A percentile compares a stretch with the other conserved stretches of the same genome.
These are phyloP conservation scores for Aureobasidium namibiae DNA, from an alignment of 2,329 filamentous ascomycete species.

Conservation along the genomic window DNA sequence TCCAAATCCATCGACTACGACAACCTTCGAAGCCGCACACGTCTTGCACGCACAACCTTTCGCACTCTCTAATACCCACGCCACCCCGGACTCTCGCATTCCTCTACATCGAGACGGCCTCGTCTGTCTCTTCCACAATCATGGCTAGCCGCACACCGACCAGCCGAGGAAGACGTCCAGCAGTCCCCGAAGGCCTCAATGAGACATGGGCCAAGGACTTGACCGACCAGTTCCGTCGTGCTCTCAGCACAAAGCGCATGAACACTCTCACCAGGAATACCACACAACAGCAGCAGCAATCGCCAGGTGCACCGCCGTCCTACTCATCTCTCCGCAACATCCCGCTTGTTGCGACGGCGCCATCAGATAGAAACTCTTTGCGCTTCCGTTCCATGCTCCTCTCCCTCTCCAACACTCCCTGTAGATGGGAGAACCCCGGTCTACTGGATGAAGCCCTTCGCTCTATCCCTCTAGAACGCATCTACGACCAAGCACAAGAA, in stretches of 20 bases:
- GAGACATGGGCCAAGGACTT: slow-evolving; percentile 73
- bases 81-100: background rate
- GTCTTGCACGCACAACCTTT: background rate
- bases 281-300: slow-evolving; percentile 24
- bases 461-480: slow-evolving; percentile 76
- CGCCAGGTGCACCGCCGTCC: slow-evolving; percentile 39
- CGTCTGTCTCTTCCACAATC: background rate
- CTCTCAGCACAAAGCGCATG: slow-evolving; percentile 79
- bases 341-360: slow-evolving; percentile 66
- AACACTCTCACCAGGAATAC: slow-evolving; percentile 52
- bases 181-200: slow-evolving; percentile 17
- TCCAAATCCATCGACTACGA: background rate
- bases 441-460: slow-evolving; percentile 85
- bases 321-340: slow-evolving; percentile 54
- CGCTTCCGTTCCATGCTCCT: slow-evolving; percentile 63
- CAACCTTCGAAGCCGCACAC: background rate
- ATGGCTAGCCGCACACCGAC: slow-evolving; percentile 8
- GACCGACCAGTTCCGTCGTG: slow-evolving; percentile 74
- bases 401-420: slow-evolving; percentile 77
- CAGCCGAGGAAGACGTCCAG: slow-evolving; percentile 1
- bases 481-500: slow-evolving; percentile 91
- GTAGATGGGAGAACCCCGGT: slow-evolving; percentile 93
- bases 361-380: slow-evolving; percentile 43
- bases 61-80: background rate
- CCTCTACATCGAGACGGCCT: background rate